Evolutionary conservation across 176 grass and related monocot species (phyloP).

Genomic region (Aegilops umbellulata): DNA sequence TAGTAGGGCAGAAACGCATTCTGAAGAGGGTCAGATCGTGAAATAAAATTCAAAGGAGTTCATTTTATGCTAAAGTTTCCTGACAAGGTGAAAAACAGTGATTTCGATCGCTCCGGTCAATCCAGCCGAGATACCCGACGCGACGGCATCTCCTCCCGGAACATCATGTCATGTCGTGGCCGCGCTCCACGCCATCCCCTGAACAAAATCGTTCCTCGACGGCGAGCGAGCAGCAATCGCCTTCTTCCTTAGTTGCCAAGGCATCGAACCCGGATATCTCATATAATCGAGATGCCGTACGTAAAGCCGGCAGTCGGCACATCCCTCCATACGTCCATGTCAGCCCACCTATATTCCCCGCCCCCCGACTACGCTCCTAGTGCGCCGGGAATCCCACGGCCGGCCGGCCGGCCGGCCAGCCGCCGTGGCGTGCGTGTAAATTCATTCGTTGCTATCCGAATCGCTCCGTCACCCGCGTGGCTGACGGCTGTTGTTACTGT

Average conservation of each 20-base stretch:
- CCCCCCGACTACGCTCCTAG: neutral
- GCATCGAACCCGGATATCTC: constrained; percentile 6
- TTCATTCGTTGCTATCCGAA: constrained; percentile 36
- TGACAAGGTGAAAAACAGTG: too few relatives aligned
- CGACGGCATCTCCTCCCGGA: neutral
- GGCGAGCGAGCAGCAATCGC: neutral
- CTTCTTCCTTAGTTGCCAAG: constrained; percentile 16
- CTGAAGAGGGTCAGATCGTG: too few relatives aligned
- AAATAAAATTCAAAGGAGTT: too few relatives aligned
- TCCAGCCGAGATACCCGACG: neutral
- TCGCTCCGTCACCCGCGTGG: neutral
- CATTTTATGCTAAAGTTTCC: too few relatives aligned
- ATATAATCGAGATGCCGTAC: neutral
- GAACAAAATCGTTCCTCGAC: constrained; percentile 34
- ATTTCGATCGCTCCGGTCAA: neutral
- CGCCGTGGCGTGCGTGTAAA: constrained; percentile 11
- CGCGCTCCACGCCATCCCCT: neutral
- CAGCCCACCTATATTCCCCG: constrained; percentile 1
- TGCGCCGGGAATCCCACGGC: constrained; percentile 42
- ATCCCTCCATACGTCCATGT: neutral
- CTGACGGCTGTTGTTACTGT: neutral
- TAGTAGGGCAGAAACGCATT: too few relatives aligned
- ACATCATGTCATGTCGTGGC: neutral
- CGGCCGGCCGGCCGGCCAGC: neutral
- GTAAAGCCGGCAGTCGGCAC: constrained; percentile 10